phyloP scores from a whole-genome alignment of 2,329 filamentous ascomycete species.

The Fusarium guadeloupense region DNA sequence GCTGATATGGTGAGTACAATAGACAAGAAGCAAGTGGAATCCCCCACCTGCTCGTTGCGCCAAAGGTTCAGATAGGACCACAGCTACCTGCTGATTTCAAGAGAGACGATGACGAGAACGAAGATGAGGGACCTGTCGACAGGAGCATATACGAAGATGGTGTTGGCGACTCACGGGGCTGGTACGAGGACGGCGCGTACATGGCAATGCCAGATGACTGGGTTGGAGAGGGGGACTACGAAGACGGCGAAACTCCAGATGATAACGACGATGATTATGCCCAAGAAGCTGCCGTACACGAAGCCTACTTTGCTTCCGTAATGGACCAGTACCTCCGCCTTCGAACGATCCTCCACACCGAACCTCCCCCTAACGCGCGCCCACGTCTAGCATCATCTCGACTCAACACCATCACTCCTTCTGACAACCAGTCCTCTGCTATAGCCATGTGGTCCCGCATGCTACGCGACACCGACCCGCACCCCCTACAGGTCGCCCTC shows the following conservation, averaged over 20 bases:
- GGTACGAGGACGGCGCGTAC: conserved; percentile 83
- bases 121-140: conserved; percentile 49
- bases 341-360: conserved; percentile 66
- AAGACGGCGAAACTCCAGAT: conserved; percentile 41
- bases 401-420: conserved; percentile 64
- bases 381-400: conserved; percentile 63
- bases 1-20: conserved; percentile 62
- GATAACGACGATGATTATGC: conserved; percentile 38
- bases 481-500: conserved; percentile 67
- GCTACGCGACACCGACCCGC: conserved; percentile 63
- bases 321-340: conserved; percentile 71
- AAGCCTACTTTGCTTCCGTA: conserved; percentile 74
- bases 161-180: conserved; percentile 66
- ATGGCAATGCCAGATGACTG: conserved; percentile 64
- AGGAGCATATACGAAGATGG: conserved; percentile 59
- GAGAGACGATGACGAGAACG: conserved; percentile 33
- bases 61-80: conserved; percentile 63
- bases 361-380: conserved; percentile 63
- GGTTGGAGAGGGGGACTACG: conserved; percentile 42
- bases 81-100: conserved; percentile 55
- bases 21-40: conserved; percentile 81
- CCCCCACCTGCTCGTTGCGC: conserved; percentile 75
- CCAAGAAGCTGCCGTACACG: conserved; percentile 58
- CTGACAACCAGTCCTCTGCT: conserved; percentile 60
- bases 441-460: conserved; percentile 62